A percentile compares a stretch with the other conserved stretches of the same genome.
Evolutionary conservation across 768 basidiomycete species (phyloP).

Genomic region (Suillus lakei): DNA sequence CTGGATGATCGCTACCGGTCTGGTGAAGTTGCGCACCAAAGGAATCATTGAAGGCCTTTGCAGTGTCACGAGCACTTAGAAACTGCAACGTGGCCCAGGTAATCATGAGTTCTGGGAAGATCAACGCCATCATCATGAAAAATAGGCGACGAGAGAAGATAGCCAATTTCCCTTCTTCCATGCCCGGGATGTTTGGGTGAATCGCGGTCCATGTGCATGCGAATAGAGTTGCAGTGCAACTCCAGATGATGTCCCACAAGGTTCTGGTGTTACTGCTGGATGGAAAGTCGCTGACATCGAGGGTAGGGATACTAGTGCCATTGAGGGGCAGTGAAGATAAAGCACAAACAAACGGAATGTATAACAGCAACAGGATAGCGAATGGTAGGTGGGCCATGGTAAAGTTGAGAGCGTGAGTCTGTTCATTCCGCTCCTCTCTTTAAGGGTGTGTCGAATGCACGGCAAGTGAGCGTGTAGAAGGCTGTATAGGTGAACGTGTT

Average conservation of each 20-base stretch:
- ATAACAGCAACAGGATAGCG: not conserved
- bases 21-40: not conserved
- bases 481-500: not conserved
- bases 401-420: not conserved
- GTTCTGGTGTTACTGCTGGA: slow-evolving; percentile 19
- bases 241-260: slow-evolving; percentile 37
- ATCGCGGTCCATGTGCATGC: slow-evolving; percentile 34
- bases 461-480: not conserved
- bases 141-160: slow-evolving; percentile 13
- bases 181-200: slow-evolving; percentile 36
- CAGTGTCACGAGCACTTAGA: slow-evolving; percentile 17
- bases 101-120: slow-evolving; percentile 34
- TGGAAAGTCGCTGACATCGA: not conserved
- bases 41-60: not conserved
- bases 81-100: slow-evolving; percentile 34
- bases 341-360: not conserved
- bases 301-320: not conserved
- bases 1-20: not conserved
- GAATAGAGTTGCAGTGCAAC: slow-evolving; percentile 33
- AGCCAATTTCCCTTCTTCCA: slow-evolving; percentile 13
- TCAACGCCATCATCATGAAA: slow-evolving; percentile 26
- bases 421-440: not conserved
- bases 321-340: not conserved
- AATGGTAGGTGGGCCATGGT: not conserved
- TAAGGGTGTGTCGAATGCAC: not conserved